Evolutionary conservation across 2,329 filamentous ascomycete genomes (phyloP), one percentile per base, ranked within the genome.

Genomic region (Cryphonectria japonica): DNA sequence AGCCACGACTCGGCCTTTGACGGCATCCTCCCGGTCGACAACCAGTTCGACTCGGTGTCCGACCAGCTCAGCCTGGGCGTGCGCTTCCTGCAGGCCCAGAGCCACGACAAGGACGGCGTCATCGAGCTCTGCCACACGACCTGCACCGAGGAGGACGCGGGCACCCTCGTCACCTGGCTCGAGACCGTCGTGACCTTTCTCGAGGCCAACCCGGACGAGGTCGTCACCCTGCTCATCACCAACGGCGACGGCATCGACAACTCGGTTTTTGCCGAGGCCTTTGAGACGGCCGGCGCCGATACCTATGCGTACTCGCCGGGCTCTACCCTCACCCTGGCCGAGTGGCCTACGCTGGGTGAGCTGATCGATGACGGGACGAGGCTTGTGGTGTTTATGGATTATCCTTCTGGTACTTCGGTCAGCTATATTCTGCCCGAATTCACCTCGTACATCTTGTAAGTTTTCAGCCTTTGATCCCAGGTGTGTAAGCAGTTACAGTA

Each of bases 341-440:
- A 86, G 75, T 85, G 93, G 93, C 92, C 92, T 79, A 94, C 92
- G 0, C 83, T 95, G 19, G 85, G 89, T 75, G 78, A 86, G 32
- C 79, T 95, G 71, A 92, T 95, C 74, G 82, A 86, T 29, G 83
- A 83, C 52, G 85, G 85, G 64, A 91, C 86, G 14, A 85, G 92
- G n/a, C 82, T 95, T 0, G 80, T 95, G 64, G 88, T 91, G 37
- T 95, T 94, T 73, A 88, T 95, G 78, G 71, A 71, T n/a, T 72
- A 66, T n/a, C 66, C 69, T 3, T 61, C 71, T 29, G 71, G 59
- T 5, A 60, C 76, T 46, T 78, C 82, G 65, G 86, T 88, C 26
- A 83, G 87, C 41, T 92, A 90, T 76, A 88, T 93, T 66, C 83
- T 92, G 69, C 83, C 87, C 76, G 86, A 92, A 77, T 92, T 90